phyloP scores from a whole-genome alignment of 768 basidiomycete species.

The Suillus occidentalis region DNA sequence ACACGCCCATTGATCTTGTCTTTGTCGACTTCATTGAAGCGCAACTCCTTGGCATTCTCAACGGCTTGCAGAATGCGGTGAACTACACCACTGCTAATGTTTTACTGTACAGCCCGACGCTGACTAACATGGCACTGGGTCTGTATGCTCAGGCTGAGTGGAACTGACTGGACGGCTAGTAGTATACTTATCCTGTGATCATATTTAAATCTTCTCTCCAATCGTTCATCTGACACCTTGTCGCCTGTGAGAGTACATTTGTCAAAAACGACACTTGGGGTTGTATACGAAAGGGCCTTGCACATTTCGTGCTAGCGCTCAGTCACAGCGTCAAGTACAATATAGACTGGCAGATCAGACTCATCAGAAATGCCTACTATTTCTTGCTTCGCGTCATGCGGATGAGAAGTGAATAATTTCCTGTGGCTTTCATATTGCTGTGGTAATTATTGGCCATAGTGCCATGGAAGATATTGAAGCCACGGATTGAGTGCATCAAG shows the following conservation, averaged over 20 bases:
- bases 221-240: neutral
- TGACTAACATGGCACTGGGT: constrained; percentile 38
- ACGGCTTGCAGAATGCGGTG: constrained; percentile 49
- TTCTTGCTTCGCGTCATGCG: no score
- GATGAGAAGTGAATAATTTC: neutral
- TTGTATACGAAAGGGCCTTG: neutral
- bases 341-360: neutral
- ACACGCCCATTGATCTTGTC: constrained; percentile 66
- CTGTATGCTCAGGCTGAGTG: constrained; percentile 38
- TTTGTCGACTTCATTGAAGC: constrained; percentile 70
- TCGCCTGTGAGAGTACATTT: neutral
- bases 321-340: neutral
- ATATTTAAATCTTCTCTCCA: neutral
- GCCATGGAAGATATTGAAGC: no score
- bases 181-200: neutral
- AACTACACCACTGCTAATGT: constrained; percentile 55
- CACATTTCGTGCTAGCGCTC: neutral
- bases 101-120: constrained; percentile 49
- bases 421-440: no score
- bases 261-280: neutral
- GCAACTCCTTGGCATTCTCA: constrained; percentile 54
- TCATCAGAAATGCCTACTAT: no score
- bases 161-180: constrained; percentile 20
- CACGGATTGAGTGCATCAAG: no score
- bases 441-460: no score